phyloP scores from a whole-genome alignment of 78 protist species.

The Monocercomonoides exilis region DNA sequence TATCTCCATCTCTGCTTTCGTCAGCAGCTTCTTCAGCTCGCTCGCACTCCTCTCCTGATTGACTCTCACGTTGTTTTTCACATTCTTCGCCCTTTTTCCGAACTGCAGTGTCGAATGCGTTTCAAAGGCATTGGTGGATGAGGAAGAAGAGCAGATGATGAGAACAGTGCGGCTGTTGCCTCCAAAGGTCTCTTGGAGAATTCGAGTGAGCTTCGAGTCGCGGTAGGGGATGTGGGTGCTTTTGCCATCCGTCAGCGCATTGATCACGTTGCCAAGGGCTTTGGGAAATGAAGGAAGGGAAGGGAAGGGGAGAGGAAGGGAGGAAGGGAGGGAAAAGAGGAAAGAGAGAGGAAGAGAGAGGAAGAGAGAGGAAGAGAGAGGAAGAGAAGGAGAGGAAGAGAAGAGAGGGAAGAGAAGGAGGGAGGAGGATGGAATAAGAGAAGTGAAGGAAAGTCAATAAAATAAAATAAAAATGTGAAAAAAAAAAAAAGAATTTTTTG shows the following conservation, averaged over 20 bases:
- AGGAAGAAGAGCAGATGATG: slow-evolving; percentile 10
- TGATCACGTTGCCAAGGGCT: slow-evolving; percentile 26
- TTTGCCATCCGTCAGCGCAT: slow-evolving; percentile 22
- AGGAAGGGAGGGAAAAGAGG: too few relatives aligned
- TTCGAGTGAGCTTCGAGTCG: slow-evolving; percentile 36
- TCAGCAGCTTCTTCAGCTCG: background rate
- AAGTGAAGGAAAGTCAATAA: too few relatives aligned
- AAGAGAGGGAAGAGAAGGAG: too few relatives aligned
- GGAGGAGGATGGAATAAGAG: too few relatives aligned
- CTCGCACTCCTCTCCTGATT: background rate
- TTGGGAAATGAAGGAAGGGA: too few relatives aligned
- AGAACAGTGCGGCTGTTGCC: slow-evolving; percentile 26
- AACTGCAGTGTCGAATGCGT: slow-evolving; percentile 26
- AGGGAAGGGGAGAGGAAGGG: too few relatives aligned
- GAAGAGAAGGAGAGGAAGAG: too few relatives aligned
- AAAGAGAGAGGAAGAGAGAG: too few relatives aligned
- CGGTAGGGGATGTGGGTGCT: slow-evolving; percentile 29
- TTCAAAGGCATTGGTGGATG: slow-evolving; percentile 21
- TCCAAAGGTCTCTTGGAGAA: slow-evolving; percentile 23
- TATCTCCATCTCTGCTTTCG: background rate
- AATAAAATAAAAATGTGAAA: too few relatives aligned
- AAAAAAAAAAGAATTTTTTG: too few relatives aligned
- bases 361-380: too few relatives aligned
- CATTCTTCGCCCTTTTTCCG: slow-evolving; percentile 28
- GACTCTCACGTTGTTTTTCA: slow-evolving; percentile 29